Evolutionary conservation across 2,329 filamentous ascomycete species (phyloP), one percentile per base, ranked within the genome.

Genomic region (Aspergillus awamori): DNA sequence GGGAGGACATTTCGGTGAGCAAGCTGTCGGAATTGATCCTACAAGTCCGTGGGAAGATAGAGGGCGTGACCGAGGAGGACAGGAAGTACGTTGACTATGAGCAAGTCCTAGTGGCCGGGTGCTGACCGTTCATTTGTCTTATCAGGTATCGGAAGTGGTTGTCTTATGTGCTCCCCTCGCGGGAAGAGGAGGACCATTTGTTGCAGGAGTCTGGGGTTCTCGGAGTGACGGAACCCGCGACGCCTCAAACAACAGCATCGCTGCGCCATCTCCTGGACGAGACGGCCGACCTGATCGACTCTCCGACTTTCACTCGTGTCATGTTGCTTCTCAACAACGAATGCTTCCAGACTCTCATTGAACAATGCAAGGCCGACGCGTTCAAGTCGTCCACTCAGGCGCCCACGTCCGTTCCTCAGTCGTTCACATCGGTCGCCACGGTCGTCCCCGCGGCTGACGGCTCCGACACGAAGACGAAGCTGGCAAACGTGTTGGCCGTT

Each of bases 201-300:
- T 87, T 99, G 56, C 87, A 86, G 57, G 91, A 97, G 77, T 96
- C 93, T 0, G 93, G 93, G 58, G 92, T 97, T 70, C 79, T 76
- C 65, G 76, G 74, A 49, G 77, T 72, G 63, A 73, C 70, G 57
- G 78, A 75, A 52, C 70, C 76, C 2, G 72, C 76, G 30, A 74
- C 74, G 2, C 68, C 72, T 45, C 71, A 76, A 53, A 79, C 74
- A 17, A 64, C 72, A 4, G 69, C 73, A 6, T 86, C 88, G 1
- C 86, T 99, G 59, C 88, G 94, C 59, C 89, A 91, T 60, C 85
- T 99, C 20, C 86, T 99, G 1, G 94, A 99, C 74, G 95, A 99
- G 81, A 98, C 95, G 2, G 91, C 94, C 41, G 95, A 99, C 74
- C 85, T 99, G 24, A 89, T 98, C 72, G 95, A 99, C 73, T 97